phyloP scores from a whole-genome alignment of 2,329 filamentous ascomycete species.

The Fusarium falciforme region DNA sequence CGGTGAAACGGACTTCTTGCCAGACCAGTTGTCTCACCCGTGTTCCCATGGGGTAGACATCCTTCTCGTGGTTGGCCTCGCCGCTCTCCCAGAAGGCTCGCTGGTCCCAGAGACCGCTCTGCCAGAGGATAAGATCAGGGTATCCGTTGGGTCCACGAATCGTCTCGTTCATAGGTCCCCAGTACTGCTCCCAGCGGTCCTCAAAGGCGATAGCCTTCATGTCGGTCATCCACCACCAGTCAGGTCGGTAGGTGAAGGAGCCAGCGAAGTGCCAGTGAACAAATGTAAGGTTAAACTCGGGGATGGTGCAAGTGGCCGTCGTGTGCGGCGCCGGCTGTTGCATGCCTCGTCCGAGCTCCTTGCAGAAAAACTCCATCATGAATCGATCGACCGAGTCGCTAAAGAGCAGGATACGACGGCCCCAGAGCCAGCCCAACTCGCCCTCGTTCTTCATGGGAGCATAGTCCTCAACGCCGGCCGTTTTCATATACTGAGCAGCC shows the following conservation, averaged over 20 bases:
- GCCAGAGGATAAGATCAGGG: constrained; percentile 35
- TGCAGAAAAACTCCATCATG: constrained; percentile 36
- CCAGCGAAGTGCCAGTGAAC: constrained; percentile 35
- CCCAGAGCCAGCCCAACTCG: constrained; percentile 36
- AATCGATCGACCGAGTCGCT: constrained; percentile 37
- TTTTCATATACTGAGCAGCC: constrained; percentile 1
- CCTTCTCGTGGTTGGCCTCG: constrained; percentile 29
- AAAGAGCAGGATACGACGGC: constrained; percentile 32
- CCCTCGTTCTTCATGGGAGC: constrained; percentile 27
- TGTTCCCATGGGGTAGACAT: constrained; percentile 30
- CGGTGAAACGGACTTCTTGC: constrained; percentile 32
- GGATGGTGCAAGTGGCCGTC: constrained; percentile 26
- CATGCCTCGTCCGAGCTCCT: constrained; percentile 31
- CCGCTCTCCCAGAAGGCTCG: constrained; percentile 35
- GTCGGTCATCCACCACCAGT: constrained; percentile 40
- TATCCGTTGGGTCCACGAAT: constrained; percentile 25
- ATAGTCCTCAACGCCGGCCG: background rate
- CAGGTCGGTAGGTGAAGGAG: constrained; percentile 24
- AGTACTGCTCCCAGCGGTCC: constrained; percentile 33
- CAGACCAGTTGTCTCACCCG: constrained; percentile 30
- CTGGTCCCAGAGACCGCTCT: constrained; percentile 37
- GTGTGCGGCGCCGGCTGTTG: constrained; percentile 25
- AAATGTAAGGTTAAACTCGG: constrained; percentile 33
- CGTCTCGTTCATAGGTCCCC: constrained; percentile 26
- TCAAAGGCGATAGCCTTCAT: constrained; percentile 33